Percentiles rank a stretch among this genome's conserved stretches.
These are phyloP conservation scores for Clitopilus hobsonii DNA, from an alignment of 768 basidiomycete species.

Conservation along the genomic window DNA sequence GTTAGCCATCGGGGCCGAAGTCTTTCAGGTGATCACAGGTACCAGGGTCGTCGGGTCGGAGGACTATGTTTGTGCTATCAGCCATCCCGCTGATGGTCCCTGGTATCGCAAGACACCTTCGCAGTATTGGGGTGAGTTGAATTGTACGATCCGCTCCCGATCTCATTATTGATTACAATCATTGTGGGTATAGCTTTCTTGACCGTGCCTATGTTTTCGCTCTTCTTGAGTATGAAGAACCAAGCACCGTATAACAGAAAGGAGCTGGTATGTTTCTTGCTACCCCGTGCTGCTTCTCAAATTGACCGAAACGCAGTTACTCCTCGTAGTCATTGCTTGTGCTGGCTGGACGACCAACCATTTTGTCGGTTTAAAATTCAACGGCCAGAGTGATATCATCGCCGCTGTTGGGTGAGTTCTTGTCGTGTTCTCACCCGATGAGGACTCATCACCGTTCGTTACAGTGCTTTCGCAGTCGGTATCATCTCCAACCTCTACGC, in stretches of 20 bases:
- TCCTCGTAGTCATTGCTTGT: slow-evolving; percentile 48
- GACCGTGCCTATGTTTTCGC: slow-evolving; percentile 64
- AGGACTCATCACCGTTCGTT: background rate
- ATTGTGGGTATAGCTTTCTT: slow-evolving; percentile 45
- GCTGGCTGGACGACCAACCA: slow-evolving; percentile 80
- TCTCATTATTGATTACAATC: background rate
- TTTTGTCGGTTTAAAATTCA: slow-evolving; percentile 57
- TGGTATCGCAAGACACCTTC: slow-evolving; percentile 78
- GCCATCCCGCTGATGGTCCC: slow-evolving; percentile 51
- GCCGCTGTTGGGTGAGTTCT: slow-evolving; percentile 61
- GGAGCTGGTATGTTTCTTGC: slow-evolving; percentile 45
- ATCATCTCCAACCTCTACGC: slow-evolving; percentile 76
- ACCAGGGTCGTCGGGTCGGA: slow-evolving; percentile 39
- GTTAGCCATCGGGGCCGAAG: slow-evolving; percentile 70
- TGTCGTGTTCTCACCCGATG: background rate
- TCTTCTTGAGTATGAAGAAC: slow-evolving; percentile 62
- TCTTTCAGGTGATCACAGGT: slow-evolving; percentile 56
- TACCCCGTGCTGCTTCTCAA: background rate
- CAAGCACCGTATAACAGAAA: slow-evolving; percentile 53
- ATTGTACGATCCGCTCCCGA: background rate
- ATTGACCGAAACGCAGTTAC: background rate
- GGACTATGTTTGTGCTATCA: slow-evolving; percentile 56
- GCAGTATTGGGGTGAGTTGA: slow-evolving; percentile 61
- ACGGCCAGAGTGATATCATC: slow-evolving; percentile 68
- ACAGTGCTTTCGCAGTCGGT: slow-evolving; percentile 77